Percentiles rank a stretch among this genome's conserved stretches.
These are phyloP conservation scores for Lasiodiplodia gonubiensis DNA, from an alignment of 2,329 filamentous ascomycete species.

Conservation along the genomic window DNA sequence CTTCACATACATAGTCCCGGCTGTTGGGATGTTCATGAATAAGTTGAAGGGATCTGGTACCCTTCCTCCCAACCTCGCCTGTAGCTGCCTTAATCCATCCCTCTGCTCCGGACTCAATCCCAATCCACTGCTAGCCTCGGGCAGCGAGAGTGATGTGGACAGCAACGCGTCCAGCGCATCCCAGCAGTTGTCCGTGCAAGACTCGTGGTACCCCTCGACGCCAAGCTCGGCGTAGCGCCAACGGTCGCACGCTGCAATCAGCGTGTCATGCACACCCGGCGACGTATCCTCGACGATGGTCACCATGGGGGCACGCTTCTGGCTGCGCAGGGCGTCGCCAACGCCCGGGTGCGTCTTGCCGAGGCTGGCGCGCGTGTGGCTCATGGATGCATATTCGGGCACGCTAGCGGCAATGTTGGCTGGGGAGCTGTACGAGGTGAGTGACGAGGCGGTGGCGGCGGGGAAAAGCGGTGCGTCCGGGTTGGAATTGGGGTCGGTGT, in stretches of 20 bases:
- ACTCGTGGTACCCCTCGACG: conserved; percentile 52
- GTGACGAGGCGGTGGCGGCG: conserved; percentile 51
- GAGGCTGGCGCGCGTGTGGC: conserved; percentile 49
- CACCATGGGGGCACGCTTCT: conserved; percentile 54
- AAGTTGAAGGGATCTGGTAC: conserved; percentile 14
- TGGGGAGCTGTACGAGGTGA: conserved; percentile 56
- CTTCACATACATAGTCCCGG: not conserved
- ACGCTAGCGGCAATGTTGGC: conserved; percentile 40
- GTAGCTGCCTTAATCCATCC: conserved; percentile 37
- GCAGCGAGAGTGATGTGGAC: not conserved
- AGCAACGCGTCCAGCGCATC: conserved; percentile 14
- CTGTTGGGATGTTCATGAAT: conserved; percentile 17
- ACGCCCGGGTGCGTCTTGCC: conserved; percentile 47
- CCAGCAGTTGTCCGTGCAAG: conserved; percentile 47
- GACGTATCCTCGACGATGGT: conserved; percentile 53
- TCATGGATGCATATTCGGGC: conserved; percentile 53
- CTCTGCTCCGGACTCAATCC: conserved; percentile 51
- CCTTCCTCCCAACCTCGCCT: conserved; percentile 7
- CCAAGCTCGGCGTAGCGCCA: conserved; percentile 50
- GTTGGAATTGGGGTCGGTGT: not conserved
- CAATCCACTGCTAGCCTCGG: conserved; percentile 45
- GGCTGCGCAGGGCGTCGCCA: conserved; percentile 45
- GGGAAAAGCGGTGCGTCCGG: conserved; percentile 17
- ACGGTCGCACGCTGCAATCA: conserved; percentile 56
- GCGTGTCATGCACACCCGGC: conserved; percentile 54